Base-by-base conservation (phyloP, 2,329 filamentous ascomycete species). In the Aureobasidium sp. region DNA sequence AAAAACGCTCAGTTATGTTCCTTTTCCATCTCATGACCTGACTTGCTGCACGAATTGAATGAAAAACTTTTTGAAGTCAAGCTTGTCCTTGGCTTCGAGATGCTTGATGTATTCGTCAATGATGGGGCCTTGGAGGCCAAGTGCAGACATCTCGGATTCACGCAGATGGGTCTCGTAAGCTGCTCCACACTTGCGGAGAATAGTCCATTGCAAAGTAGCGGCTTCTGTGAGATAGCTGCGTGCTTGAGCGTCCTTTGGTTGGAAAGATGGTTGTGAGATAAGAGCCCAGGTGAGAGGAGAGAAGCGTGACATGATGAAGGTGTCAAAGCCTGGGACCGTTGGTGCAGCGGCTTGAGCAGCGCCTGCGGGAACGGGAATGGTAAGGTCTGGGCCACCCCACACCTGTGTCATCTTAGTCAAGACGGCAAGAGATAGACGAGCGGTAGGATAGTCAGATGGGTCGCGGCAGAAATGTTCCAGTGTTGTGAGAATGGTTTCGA, bases 211-310 rank as follows among this genome's bases (percentile, higher is more conserved):
- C 63, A 99, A 77, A 2, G 82, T 84, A 2, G 91, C 91, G 65
- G 96, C 91, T 77, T 99, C 94, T 61, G 85, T 86, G 42, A 99
- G 82, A 1, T 97, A 89, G 73, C 92, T 88, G 72, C 89, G 89
- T 37, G 89, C 89, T 76, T 96, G 91, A 1, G 92, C 91, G 72
- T 99, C 94, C 65, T 86, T 86, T 1, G 90, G 85, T 66, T 88
- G 88, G 80, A 97, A 97, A 22, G 82, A 82, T 6, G 88, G 81
- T 48, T 92, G 88, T 42, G 85, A 85, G 39, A 96, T 85, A 7
- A 97, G 86, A 44, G 90, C 88, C 94, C 94, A 99, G 73, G 89
- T 92, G 8, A 95, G 82, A 0, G 89, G 84, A 63, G 96, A 93
- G 77, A 99, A 96, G 24, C 89, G 85, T 47, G 89, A 85, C 63